phyloP scores from a whole-genome alignment of 2,329 filamentous ascomycete genomes.

The Epichloe typhina region DNA sequence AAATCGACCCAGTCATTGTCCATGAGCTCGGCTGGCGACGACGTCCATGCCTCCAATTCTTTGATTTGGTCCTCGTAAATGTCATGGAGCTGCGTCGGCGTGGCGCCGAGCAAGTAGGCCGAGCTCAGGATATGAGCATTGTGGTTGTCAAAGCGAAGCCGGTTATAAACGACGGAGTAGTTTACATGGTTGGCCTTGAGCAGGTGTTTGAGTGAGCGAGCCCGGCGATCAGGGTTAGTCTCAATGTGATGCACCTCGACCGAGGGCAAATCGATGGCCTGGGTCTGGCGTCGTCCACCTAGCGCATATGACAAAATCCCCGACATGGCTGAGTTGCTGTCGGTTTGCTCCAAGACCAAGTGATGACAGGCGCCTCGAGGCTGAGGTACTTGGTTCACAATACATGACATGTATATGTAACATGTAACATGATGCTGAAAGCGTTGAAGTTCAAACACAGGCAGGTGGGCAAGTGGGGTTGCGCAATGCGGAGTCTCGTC shows the following conservation, averaged over 20 bases:
- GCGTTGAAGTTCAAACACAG: background rate
- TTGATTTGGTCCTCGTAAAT: slow-evolving; percentile 70
- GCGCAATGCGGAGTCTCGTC: background rate
- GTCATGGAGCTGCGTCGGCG: slow-evolving; percentile 56
- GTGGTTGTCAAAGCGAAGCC: slow-evolving; percentile 69
- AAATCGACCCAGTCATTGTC: slow-evolving; percentile 78
- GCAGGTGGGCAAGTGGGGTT: background rate
- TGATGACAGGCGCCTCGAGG: no score
- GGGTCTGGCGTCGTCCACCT: slow-evolving; percentile 12
- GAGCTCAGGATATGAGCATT: slow-evolving; percentile 70
- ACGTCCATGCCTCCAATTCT: slow-evolving; percentile 63
- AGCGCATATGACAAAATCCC: slow-evolving; percentile 22
- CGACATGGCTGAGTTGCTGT: slow-evolving; percentile 15
- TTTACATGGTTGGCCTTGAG: slow-evolving; percentile 87
- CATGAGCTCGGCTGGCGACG: slow-evolving; percentile 74
- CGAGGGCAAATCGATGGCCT: slow-evolving; percentile 44
- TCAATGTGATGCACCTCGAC: slow-evolving; percentile 71
- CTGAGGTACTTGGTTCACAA: background rate
- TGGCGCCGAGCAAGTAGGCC: slow-evolving; percentile 73
- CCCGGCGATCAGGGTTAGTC: slow-evolving; percentile 62
- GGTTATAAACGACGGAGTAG: slow-evolving; percentile 68
- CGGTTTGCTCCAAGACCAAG: no score
- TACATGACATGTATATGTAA: no score
- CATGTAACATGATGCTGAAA: slow-evolving; percentile 2
- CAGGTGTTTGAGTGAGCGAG: slow-evolving; percentile 77